A percentile compares a stretch with the other conserved stretches of the same genome.
These are phyloP conservation scores for Colletotrichum echinochloae DNA, from an alignment of 2,329 filamentous ascomycete genomes.

Conservation along the genomic window DNA sequence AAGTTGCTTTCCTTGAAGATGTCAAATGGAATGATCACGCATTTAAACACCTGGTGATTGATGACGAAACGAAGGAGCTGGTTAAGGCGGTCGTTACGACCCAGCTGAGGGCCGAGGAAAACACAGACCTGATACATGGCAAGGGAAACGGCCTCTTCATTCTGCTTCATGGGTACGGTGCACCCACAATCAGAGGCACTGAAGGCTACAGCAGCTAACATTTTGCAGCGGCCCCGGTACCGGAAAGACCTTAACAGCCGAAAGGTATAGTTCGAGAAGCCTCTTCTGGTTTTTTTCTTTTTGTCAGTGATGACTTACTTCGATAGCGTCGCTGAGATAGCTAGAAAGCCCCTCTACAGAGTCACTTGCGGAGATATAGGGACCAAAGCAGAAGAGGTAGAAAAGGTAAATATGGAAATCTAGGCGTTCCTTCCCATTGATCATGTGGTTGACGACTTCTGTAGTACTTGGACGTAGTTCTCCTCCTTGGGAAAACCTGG, in stretches of 20 bases:
- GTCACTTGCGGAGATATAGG: slow-evolving; percentile 55
- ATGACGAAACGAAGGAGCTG: slow-evolving; percentile 45
- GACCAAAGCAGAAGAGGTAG: slow-evolving; percentile 46
- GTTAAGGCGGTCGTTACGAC: slow-evolving; percentile 46
- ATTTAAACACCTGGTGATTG: slow-evolving; percentile 41
- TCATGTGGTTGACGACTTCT: background rate
- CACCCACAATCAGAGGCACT: background rate
- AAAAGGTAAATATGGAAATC: slow-evolving; percentile 42
- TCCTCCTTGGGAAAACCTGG: slow-evolving; percentile 48
- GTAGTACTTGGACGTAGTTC: slow-evolving; percentile 48
- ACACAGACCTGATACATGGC: slow-evolving; percentile 47
- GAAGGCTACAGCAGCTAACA: too few species aligned
- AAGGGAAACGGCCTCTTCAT: slow-evolving; percentile 53
- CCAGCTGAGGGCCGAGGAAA: slow-evolving; percentile 41
- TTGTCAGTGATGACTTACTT: background rate
- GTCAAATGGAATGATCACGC: slow-evolving; percentile 40
- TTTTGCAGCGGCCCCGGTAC: slow-evolving; percentile 46
- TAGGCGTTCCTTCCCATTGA: background rate
- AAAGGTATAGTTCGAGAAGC: slow-evolving; percentile 40
- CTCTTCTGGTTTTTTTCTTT: background rate
- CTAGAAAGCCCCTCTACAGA: slow-evolving; percentile 50
- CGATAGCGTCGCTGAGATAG: slow-evolving; percentile 50
- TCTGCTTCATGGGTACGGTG: slow-evolving; percentile 48
- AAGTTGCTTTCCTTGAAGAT: background rate
- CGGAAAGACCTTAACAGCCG: slow-evolving; percentile 53